Conservation (phyloP, 257 asterid species). For the Solanum dulcamara region DNA sequence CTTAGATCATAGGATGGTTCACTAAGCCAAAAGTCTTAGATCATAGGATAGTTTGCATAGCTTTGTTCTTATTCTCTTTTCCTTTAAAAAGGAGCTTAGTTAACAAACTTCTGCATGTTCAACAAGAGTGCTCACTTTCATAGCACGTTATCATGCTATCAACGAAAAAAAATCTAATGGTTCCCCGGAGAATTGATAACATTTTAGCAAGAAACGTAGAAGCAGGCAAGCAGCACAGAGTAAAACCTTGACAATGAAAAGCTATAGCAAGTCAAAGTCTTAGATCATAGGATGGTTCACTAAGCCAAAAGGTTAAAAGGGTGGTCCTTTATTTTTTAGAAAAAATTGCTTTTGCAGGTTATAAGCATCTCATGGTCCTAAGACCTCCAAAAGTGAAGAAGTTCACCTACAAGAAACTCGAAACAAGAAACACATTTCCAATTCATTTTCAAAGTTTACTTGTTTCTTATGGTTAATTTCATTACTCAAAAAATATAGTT, state of each 20-base stretch:
- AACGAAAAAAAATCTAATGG: not conserved
- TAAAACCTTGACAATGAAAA: not conserved
- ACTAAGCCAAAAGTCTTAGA: too few relatives aligned
- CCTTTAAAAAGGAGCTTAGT: not conserved
- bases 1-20: not conserved
- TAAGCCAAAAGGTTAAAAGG: not conserved
- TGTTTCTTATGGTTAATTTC: not conserved
- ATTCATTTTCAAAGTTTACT: not conserved
- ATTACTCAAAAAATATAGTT: not conserved
- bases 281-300: not conserved
- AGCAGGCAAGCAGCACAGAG: not conserved
- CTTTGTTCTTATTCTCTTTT: not conserved
- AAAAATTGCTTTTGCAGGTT: not conserved
- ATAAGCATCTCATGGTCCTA: not conserved
- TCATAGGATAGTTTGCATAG: not conserved
- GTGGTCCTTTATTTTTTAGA: not conserved
- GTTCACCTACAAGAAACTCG: not conserved
- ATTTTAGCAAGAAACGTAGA: not conserved
- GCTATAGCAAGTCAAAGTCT: not conserved
- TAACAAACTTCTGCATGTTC: not conserved
- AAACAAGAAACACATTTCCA: not conserved
- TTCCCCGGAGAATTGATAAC: not conserved
- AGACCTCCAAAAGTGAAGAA: not conserved
- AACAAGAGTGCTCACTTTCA: not conserved
- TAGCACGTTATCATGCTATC: not conserved